Evolutionary conservation across 2,329 filamentous ascomycete genomes (phyloP), one percentile per base, ranked within the genome.

Genomic region (Apiospora pterosperma): DNA sequence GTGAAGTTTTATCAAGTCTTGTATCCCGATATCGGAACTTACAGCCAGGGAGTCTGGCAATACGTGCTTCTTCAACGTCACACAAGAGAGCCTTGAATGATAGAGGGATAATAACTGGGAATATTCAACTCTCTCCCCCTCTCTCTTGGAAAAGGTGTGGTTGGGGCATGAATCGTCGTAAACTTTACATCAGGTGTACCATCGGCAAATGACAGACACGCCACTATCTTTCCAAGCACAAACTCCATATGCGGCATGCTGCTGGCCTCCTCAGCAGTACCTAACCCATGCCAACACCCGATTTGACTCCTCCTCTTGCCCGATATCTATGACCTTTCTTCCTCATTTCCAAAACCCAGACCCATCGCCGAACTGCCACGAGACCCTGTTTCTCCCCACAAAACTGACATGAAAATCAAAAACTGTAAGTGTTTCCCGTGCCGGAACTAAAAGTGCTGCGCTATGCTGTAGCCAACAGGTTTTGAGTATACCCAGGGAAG

Each of bases 381-480:
- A 10, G 4, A 4, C 48, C 38, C 8, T n/a, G 12, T 5, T 34
- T 55, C 7, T 34, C 28, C 21, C 48, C 25, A n/a, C 28, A 16
- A 52, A 31, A 52, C n/a, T n/a, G n/a, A n/a, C n/a, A n/a, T 34
- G 16, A 55, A 55, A 44, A 11, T 23, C n/a, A 55, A 52, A 44
- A n/a, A 34, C 28, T 55, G 48, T 11, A 55, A 34, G 25, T 60
- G 21, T 21, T 14, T 25, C 34, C 36, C 34, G 34, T 16, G 11
- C 6, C 58, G 34, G 36, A 60, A 25, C 23, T 36, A 60, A 25
- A 36, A 11, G 25, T 36, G 58, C 58, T 60, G 36, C 58, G 58
- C 58, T 39, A 60, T 60, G 58, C 58, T 36, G 21, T 60, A 60
- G 58, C 58, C 34, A 60, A 60, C 48, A 55, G 12, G 48, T 34